Base-by-base conservation (phyloP, 169 alveolate species). In the Plasmodium malariae region DNA sequence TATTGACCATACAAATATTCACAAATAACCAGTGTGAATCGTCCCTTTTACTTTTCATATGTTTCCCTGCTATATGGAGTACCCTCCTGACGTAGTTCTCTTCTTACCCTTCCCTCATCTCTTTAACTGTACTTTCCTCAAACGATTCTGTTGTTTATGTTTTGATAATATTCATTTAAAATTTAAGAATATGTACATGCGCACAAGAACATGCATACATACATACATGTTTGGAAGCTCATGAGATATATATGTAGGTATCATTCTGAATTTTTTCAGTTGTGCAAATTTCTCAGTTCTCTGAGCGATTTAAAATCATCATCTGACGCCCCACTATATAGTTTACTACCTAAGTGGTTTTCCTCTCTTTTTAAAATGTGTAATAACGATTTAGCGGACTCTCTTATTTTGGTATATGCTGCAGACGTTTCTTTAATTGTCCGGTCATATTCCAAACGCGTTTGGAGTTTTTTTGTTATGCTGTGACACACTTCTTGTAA, bases 361-460 rank as follows among this genome's bases (percentile, higher is more conserved):
- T 95, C 93, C 78, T 96, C 98, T 70, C 97, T 92, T 74, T 96
- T 96, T 49, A 95, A 87, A 26, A 96, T 96, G 80, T 96, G 98
- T 40, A 96, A 88, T 37, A 96, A 91, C 3, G 98, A 96, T 88
- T 96, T 95, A 48, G 97, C 95, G 24, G 97, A 94, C 87, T 96
- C 98, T 51, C 96, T 89, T 70, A 96, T 95, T 87, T 97, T 97
- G 62, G 95, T 89, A 87, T 96, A 97, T 3, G 98, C 98, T 36
- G 95, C 93, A 72, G 96, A 97, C 26, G 97, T 96, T 69, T 96
- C 97, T 43, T 93, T 92, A 63, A 96, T 96, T 43, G 97, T 94
- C 93, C 94, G 94, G 71, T 96, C 97, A 78, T 94, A 96, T 80
- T 96, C 98, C 67, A 95, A 95, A 51, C 96, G 93, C 9, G 97